These are phyloP conservation scores for Lentinula lateritia DNA, from an alignment of 768 basidiomycete species.

Conservation along the genomic window DNA sequence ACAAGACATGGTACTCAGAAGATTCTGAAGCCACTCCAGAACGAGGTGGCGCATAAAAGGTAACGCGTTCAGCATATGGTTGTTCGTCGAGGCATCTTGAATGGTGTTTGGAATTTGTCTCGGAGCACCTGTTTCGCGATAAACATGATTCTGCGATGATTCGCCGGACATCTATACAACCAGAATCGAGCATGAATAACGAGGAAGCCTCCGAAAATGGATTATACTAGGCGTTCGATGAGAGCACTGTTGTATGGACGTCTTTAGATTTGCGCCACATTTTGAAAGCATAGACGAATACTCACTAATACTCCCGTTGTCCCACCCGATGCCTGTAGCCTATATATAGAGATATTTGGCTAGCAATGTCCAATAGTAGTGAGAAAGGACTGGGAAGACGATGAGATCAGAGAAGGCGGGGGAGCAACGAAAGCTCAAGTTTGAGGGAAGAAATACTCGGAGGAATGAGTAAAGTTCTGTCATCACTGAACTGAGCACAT, in stretches of 20 bases:
- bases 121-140: neutral
- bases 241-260: neutral
- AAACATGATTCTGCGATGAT: neutral
- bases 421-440: no score
- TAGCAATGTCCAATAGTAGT: no score
- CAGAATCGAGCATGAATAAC: neutral
- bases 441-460: no score
- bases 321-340: neutral
- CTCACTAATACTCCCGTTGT: neutral
- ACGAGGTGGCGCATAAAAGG: neutral
- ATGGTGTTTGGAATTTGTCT: neutral
- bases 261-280: neutral
- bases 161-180: neutral
- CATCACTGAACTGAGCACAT: no score
- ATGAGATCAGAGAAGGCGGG: no score
- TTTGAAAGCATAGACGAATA: neutral
- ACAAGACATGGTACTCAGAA: neutral
- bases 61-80: neutral
- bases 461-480: no score
- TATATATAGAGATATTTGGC: neutral
- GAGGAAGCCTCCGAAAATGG: neutral
- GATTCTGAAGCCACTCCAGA: neutral
- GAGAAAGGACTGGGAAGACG: no score
- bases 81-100: neutral
- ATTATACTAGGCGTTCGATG: neutral